Evolutionary conservation across 2,329 filamentous ascomycete genomes (phyloP).

Genomic region (Zasmidium citrigriseum): DNA sequence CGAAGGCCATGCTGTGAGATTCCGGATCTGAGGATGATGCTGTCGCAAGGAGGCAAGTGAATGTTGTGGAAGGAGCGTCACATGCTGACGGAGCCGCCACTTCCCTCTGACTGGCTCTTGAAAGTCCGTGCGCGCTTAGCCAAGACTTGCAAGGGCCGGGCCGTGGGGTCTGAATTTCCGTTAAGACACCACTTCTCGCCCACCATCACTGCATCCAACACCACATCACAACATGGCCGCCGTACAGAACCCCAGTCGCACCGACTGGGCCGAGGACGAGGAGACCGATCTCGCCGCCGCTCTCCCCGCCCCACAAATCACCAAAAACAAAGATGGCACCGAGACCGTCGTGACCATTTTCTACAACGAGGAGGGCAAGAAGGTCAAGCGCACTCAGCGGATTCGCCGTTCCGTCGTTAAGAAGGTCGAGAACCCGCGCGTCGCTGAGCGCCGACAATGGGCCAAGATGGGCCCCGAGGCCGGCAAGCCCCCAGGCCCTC

Average conservation of each 20-base stretch:
- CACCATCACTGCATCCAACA: constrained; percentile 8
- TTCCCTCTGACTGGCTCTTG: no score
- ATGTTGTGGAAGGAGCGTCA: no score
- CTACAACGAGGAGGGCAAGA: constrained; percentile 90
- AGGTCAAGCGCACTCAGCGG: constrained; percentile 94
- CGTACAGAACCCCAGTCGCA: constrained; percentile 45
- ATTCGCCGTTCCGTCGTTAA: constrained; percentile 90
- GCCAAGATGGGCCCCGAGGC: constrained; percentile 88
- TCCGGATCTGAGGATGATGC: no score
- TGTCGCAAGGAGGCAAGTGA: no score
- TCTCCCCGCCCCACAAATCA: constrained; percentile 84
- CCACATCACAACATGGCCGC: constrained; percentile 20
- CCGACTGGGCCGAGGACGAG: constrained; percentile 89
- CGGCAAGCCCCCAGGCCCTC: constrained; percentile 80
- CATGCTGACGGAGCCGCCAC: no score
- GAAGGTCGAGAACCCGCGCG: constrained; percentile 94
- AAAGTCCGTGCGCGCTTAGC: no score
- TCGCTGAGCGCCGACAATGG: constrained; percentile 93
- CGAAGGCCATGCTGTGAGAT: no score
- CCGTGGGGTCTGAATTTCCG: no score
- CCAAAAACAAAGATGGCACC: constrained; percentile 96
- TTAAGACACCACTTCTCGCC: neutral
- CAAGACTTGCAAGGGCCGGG: no score
- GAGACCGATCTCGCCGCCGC: constrained; percentile 74
- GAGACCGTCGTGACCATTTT: constrained; percentile 91